Evolutionary conservation across 495 filamentous ascomycete species (phyloP), one percentile per base, ranked within the genome.

Genomic region (Thermochaetoides thermophila): DNA sequence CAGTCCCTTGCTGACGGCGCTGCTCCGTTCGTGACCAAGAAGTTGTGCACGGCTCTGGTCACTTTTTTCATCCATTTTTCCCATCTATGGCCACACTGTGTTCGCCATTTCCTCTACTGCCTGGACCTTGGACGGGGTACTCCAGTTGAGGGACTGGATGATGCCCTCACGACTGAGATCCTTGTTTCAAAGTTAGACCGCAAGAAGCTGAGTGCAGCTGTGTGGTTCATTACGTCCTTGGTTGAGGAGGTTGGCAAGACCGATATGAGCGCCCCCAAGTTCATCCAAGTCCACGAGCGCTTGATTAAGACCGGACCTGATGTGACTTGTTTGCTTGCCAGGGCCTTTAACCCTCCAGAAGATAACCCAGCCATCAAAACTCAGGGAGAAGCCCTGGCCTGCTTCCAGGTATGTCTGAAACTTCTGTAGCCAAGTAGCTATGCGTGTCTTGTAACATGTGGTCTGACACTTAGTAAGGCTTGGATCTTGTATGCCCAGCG

Each of bases 31-130:
- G 84, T 92, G 6, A 56, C 78, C 22, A 73, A 71, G 49, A 97
- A 97, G 57, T 64, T 95, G 15, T 86, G 84, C 43, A 74, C 79
- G 15, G 81, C 83, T 24, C 53, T 95, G 7, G 78, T 80, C 23
- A 74, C 79, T 4, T 83, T 80, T 46, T 92, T 84, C 46, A 57
- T 84, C 18, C 76, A 78, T 32, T 75, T 80, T 25, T 69, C 72
- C 0, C 56, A 69, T 16, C 60, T 66, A 3, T 93, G 84, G 82
- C 61, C 61, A 19, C 62, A 60, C 37, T 83, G 76, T 33, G 29
- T 94, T 7, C 67, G 65, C 41, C 78, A 84, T 45, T 56, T 94
- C 7, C 59, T 75, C 38, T 57, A 70, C 49, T 74, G 74, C 49
- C 49, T 82, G 44, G 60, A 68, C 37, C 40, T 62, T 39, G 66